Evolutionary conservation across 1,284 basidiomycete genomes (phyloP).

Genomic region (Coniferiporia sulphurascens): DNA sequence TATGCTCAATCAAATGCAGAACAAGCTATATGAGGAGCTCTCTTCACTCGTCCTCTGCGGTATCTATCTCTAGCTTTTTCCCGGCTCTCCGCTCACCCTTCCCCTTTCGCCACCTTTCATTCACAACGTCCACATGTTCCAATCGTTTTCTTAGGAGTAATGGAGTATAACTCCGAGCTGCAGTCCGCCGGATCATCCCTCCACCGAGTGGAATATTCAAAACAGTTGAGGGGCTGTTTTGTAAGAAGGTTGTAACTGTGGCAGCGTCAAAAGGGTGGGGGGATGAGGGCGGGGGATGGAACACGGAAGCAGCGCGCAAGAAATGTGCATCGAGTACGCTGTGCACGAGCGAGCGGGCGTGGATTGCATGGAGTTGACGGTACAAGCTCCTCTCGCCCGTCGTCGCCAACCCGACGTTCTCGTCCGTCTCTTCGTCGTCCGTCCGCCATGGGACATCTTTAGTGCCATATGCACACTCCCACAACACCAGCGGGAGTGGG

Average conservation of each 20-base stretch:
- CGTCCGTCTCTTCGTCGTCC: conserved; percentile 34
- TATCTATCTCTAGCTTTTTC: conserved; percentile 18
- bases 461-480: conserved; percentile 81
- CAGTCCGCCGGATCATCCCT: conserved; percentile 54
- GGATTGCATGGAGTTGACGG: conserved; percentile 54
- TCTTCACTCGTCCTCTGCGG: conserved; percentile 14
- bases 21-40: too few species aligned
- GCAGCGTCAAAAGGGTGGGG: not conserved
- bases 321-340: conserved; percentile 62
- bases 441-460: conserved; percentile 73
- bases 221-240: conserved; percentile 20
- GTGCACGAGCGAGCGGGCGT: conserved; percentile 53
- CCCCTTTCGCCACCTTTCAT: conserved; percentile 72
- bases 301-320: conserved; percentile 43
- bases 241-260: not conserved
- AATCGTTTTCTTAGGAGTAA: conserved; percentile 62
- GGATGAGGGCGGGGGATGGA: conserved; percentile 37
- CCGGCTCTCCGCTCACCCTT: conserved; percentile 42
- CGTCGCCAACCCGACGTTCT: conserved; percentile 26
- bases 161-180: conserved; percentile 52
- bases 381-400: conserved; percentile 40
- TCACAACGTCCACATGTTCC: conserved; percentile 67
- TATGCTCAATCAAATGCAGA: too few species aligned
- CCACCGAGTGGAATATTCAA: conserved; percentile 70
- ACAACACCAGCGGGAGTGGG: conserved; percentile 86